A percentile compares a stretch with the other conserved stretches of the same genome.
Conservation (phyloP, 1,139 yeast species). For the Pneumocystis oryctolagi region DNA sequence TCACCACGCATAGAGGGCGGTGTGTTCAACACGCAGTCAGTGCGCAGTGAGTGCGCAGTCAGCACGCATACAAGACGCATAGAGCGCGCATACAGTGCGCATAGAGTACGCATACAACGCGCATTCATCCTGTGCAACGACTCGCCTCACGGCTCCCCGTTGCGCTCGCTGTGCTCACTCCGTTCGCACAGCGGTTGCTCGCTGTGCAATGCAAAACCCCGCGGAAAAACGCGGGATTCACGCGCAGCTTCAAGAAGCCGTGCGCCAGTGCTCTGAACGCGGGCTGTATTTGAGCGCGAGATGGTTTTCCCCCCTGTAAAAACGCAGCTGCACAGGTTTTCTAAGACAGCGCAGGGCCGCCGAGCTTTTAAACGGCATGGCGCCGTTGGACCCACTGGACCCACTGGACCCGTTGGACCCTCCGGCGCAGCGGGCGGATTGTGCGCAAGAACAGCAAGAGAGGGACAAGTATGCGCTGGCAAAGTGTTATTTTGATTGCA, state of each 20-base stretch:
- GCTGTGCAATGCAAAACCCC: too few species aligned
- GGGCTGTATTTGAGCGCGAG: constrained; percentile 11
- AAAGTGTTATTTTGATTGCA: constrained; percentile 60
- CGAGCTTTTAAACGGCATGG: constrained; percentile 52
- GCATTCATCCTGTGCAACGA: too few species aligned
- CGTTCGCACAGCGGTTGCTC: too few species aligned
- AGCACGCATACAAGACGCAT: too few species aligned
- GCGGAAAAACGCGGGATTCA: neutral
- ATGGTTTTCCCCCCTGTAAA: constrained; percentile 6
- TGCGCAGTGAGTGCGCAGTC: too few species aligned
- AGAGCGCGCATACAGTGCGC: too few species aligned
- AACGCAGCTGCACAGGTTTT: neutral
- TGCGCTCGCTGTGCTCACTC: too few species aligned
- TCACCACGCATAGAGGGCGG: too few species aligned
- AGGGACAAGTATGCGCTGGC: constrained; percentile 43
- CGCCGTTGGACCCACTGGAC: constrained; percentile 9
- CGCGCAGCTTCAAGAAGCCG: neutral
- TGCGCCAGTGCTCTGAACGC: constrained; percentile 4
- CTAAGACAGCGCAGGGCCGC: constrained; percentile 30
- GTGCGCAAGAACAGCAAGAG: constrained; percentile 24
- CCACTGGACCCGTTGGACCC: neutral
- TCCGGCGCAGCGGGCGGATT: constrained; percentile 2
- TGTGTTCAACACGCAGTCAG: too few species aligned
- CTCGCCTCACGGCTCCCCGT: too few species aligned
- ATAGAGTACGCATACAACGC: neutral